Evolutionary conservation across 805 yeast genomes (phyloP).

Genomic region (Suhomyces sp.): DNA sequence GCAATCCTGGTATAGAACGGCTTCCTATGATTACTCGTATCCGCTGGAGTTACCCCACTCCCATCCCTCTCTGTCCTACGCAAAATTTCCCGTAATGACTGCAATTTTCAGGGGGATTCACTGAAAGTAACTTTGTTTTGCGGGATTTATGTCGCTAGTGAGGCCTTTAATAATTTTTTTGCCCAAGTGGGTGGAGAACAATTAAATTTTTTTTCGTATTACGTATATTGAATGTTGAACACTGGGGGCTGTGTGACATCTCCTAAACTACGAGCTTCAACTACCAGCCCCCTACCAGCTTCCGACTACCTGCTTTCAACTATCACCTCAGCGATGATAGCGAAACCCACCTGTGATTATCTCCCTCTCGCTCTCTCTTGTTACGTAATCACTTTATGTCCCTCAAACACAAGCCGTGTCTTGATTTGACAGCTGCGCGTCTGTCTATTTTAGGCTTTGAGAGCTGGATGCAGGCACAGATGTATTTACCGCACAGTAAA

Average conservation of each 20-base stretch:
- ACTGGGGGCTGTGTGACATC: background rate
- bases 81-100: background rate
- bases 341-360: background rate
- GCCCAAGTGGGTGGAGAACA: background rate
- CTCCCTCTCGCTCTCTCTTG: background rate
- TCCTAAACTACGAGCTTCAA: background rate
- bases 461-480: background rate
- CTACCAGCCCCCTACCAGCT: background rate
- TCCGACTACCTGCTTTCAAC: background rate
- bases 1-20: background rate
- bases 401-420: background rate
- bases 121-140: background rate
- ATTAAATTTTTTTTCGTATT: background rate
- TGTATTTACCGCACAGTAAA: background rate
- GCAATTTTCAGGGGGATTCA: constrained; percentile 1
- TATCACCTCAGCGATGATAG: background rate
- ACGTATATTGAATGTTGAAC: background rate
- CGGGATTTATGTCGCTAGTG: background rate
- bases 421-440: background rate
- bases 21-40: background rate
- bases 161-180: background rate
- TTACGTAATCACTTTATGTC: background rate
- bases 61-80: background rate
- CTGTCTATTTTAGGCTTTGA: background rate
- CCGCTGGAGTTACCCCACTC: background rate